Percentiles rank a stretch among this genome's conserved stretches.
Conservation (phyloP, 345 rosid genomes). For the Firmiana major region DNA sequence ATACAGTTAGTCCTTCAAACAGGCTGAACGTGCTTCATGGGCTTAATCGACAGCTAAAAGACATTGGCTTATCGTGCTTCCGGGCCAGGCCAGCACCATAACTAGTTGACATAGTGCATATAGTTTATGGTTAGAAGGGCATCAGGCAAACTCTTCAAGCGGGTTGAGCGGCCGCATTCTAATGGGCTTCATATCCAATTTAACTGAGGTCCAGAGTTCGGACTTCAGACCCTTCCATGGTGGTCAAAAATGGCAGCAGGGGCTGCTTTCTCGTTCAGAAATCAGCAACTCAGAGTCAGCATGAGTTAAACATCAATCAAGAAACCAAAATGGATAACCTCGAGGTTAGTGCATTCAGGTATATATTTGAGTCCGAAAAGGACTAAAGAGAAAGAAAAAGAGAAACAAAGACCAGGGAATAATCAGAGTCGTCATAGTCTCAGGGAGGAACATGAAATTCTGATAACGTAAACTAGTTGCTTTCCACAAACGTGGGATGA, state of each 20-base stretch:
- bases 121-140: background rate
- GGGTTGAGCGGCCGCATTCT: background rate
- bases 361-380: background rate
- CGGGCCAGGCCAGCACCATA: background rate
- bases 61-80: background rate
- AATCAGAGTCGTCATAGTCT: background rate
- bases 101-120: background rate
- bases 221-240: background rate
- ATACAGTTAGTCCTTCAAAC: background rate
- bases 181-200: background rate
- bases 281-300: background rate
- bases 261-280: background rate
- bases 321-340: background rate
- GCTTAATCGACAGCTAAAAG: background rate
- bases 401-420: background rate
- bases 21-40: background rate
- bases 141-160: background rate
- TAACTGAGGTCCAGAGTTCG: background rate
- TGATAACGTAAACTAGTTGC: background rate
- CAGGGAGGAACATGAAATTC: background rate
- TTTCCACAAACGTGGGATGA: background rate
- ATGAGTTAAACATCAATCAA: background rate
- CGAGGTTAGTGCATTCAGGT: background rate
- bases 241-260: too few species aligned
- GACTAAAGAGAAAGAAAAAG: background rate